Conservation (phyloP, 225 moss, liverwort and hornwort species). For the Pleurozium schreberi region DNA sequence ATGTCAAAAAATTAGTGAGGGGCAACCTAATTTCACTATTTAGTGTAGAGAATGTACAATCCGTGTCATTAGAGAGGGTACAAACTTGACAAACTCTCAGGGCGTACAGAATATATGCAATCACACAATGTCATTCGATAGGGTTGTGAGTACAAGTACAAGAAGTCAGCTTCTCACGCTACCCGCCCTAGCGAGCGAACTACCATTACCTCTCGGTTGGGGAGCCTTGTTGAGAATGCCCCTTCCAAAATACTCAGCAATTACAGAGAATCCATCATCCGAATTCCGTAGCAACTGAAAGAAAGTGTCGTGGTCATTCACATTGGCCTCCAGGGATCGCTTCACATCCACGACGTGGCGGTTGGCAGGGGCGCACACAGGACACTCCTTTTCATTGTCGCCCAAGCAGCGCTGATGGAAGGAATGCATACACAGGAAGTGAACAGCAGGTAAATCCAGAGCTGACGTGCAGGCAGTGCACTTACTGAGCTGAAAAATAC, state of each 20-base stretch:
- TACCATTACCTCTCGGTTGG: slow-evolving; percentile 15
- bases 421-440: slow-evolving; percentile 97
- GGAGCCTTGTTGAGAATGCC: slow-evolving; percentile 63
- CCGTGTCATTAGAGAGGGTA: neutral
- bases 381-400: slow-evolving; percentile 95
- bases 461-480: slow-evolving; percentile 88
- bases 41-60: neutral
- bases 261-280: slow-evolving; percentile 91
- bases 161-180: slow-evolving; percentile 4
- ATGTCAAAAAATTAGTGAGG: too few species aligned
- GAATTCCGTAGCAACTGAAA: slow-evolving; percentile 81
- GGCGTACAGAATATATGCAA: neutral
- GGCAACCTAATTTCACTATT: too few species aligned
- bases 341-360: slow-evolving; percentile 87
- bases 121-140: neutral
- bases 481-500: slow-evolving; percentile 94
- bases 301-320: slow-evolving; percentile 79
- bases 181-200: slow-evolving; percentile 2
- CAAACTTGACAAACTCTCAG: neutral
- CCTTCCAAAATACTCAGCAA: slow-evolving; percentile 83
- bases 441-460: slow-evolving; percentile 87
- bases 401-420: slow-evolving; percentile 95
- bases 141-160: neutral
- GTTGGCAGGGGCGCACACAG: slow-evolving; percentile 70
- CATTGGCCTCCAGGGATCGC: slow-evolving; percentile 87